Conservation (phyloP, 345 rosid species). For the Excoecaria agallocha region DNA sequence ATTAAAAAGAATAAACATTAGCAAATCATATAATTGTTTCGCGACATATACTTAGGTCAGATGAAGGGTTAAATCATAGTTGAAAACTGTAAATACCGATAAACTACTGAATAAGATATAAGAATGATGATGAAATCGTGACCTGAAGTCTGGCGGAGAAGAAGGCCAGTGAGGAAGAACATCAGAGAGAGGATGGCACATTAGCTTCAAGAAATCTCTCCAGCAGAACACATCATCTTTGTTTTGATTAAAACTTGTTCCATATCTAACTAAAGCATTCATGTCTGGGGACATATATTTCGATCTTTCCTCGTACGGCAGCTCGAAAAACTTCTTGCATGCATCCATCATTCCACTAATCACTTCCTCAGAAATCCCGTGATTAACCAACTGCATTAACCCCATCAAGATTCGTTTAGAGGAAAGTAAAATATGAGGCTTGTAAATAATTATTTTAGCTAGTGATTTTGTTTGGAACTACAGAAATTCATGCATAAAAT, state of each 20-base stretch:
- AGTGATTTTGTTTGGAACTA: no score
- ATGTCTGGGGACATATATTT: slow-evolving; percentile 77
- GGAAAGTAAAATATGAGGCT: neutral
- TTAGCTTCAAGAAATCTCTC: slow-evolving; percentile 88
- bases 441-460: no score
- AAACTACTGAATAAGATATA: no score
- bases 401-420: neutral
- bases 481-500: no score
- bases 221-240: slow-evolving; percentile 81
- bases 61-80: no score
- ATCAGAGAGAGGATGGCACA: slow-evolving; percentile 57
- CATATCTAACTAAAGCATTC: slow-evolving; percentile 67
- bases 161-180: slow-evolving; percentile 80
- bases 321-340: slow-evolving; percentile 62
- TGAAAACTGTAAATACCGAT: no score
- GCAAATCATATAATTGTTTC: no score
- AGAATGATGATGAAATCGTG: no score
- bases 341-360: slow-evolving; percentile 57
- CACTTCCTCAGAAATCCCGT: slow-evolving; percentile 55
- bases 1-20: no score
- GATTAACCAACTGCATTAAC: slow-evolving; percentile 65
- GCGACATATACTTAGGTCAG: no score
- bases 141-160: slow-evolving; percentile 80
- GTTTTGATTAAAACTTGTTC: slow-evolving; percentile 87
- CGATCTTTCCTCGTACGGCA: slow-evolving; percentile 68